Evolutionary conservation across 2,329 filamentous ascomycete genomes (phyloP).

Genomic region (Nannizzia gypsea): DNA sequence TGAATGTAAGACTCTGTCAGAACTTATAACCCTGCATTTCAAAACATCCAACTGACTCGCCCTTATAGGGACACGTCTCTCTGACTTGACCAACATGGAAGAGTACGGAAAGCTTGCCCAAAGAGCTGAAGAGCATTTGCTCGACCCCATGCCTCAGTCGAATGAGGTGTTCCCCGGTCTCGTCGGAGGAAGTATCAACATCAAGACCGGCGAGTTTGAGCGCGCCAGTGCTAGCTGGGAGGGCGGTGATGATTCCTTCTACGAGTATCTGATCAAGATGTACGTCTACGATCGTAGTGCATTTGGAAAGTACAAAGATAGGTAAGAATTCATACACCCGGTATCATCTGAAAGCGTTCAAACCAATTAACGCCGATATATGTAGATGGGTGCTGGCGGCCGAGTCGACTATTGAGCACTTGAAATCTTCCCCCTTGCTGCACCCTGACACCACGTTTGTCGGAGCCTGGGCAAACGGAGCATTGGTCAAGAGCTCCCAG

Average conservation of each 20-base stretch:
- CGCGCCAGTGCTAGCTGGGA: constrained; percentile 63
- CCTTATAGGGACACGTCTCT: constrained; percentile 43
- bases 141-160: constrained; percentile 50
- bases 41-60: not conserved
- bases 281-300: constrained; percentile 61
- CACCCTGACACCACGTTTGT: constrained; percentile 61
- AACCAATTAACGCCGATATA: not conserved
- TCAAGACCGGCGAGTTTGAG: constrained; percentile 53
- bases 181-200: constrained; percentile 55
- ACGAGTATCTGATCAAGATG: constrained; percentile 89
- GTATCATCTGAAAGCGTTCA: not conserved
- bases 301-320: constrained; percentile 54
- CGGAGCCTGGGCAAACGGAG: constrained; percentile 27
- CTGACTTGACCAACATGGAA: constrained; percentile 57
- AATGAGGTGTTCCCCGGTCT: constrained; percentile 67
- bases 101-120: constrained; percentile 57
- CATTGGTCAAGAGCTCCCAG: constrained; percentile 28
- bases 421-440: constrained; percentile 55
- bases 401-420: constrained; percentile 60
- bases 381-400: constrained; percentile 59
- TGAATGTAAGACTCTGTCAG: constrained; percentile 42
- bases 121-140: constrained; percentile 56
- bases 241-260: constrained; percentile 67
- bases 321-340: constrained; percentile 8
- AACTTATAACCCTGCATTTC: not conserved